A percentile compares a stretch with the other conserved stretches of the same genome.
phyloP scores from a whole-genome alignment of 2,329 filamentous ascomycete genomes.

The Pseudogymnoascus sp. region DNA sequence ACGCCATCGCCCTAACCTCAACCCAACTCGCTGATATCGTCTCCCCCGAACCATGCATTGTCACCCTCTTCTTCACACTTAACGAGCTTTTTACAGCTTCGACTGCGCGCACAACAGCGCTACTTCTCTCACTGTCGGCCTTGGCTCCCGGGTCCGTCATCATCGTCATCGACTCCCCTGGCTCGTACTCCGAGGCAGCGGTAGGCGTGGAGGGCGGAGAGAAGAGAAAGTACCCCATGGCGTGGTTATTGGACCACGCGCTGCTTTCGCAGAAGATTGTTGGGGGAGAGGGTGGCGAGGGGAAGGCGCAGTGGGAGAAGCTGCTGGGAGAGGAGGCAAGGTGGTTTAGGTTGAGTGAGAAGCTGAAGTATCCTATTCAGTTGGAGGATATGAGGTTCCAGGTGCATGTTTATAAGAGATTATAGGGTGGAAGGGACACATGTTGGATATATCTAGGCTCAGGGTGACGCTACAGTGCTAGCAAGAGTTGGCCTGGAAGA shows the following conservation, averaged over 20 bases:
- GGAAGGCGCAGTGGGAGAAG: slow-evolving; percentile 56
- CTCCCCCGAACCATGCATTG: slow-evolving; percentile 38
- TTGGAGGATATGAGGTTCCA: slow-evolving; percentile 96
- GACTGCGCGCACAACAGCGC: slow-evolving; percentile 61
- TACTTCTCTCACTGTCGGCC: slow-evolving; percentile 61
- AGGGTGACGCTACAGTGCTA: too few relatives aligned
- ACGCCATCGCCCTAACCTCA: slow-evolving; percentile 38
- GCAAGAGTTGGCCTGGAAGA: neutral
- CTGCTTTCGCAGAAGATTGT: slow-evolving; percentile 43
- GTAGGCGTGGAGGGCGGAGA: slow-evolving; percentile 40
- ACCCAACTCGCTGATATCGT: slow-evolving; percentile 26
- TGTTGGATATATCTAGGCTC: neutral
- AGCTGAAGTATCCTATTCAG: slow-evolving; percentile 69
- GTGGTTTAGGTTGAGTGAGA: slow-evolving; percentile 71
- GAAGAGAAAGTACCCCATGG: slow-evolving; percentile 77
- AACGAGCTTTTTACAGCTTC: slow-evolving; percentile 87
- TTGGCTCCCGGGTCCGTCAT: slow-evolving; percentile 55
- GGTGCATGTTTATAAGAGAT: slow-evolving; percentile 65
- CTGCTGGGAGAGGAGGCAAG: slow-evolving; percentile 65
- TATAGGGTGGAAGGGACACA: slow-evolving; percentile 13
- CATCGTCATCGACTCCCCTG: slow-evolving; percentile 85
- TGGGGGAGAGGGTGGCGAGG: slow-evolving; percentile 19
- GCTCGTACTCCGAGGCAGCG: slow-evolving; percentile 78
- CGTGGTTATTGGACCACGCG: slow-evolving; percentile 81
- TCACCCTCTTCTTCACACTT: slow-evolving; percentile 87